Percentiles rank a stretch among this genome's conserved stretches.
Evolutionary conservation across 2,329 filamentous ascomycete genomes (phyloP).

Genomic region (Metarhizium brunneum): DNA sequence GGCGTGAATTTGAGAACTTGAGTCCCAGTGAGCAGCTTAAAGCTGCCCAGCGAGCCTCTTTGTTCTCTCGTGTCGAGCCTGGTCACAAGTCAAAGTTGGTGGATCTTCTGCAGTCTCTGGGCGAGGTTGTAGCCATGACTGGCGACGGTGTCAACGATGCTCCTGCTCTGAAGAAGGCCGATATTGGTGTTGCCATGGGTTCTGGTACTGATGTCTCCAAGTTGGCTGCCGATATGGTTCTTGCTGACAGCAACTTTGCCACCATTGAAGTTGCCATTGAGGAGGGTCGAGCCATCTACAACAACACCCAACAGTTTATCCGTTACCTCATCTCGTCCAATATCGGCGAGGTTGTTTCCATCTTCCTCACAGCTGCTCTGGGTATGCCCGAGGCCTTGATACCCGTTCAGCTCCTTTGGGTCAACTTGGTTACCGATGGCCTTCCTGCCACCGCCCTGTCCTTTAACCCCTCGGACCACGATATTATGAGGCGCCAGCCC

Average conservation of each 20-base stretch:
- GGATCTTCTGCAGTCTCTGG: conserved; percentile 84
- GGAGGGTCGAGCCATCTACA: conserved; percentile 96
- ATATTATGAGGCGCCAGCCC: conserved; percentile 90
- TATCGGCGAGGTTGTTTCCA: conserved; percentile 97
- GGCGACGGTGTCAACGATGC: conserved; percentile 98
- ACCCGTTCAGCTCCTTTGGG: conserved; percentile 95
- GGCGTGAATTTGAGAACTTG: conserved; percentile 85
- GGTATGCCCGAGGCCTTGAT: conserved; percentile 98
- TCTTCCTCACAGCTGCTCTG: conserved; percentile 91
- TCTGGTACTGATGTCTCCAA: conserved; percentile 96
- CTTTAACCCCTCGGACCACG: conserved; percentile 97
- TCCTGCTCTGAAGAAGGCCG: conserved; percentile 93
- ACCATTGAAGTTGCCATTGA: conserved; percentile 95
- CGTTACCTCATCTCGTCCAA: conserved; percentile 98
- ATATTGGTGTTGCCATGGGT: conserved; percentile 98
- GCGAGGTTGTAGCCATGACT: conserved; percentile 97
- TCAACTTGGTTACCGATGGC: conserved; percentile 96
- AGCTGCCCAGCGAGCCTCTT: conserved; percentile 74
- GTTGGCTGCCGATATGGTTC: conserved; percentile 95
- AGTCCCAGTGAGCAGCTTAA: conserved; percentile 69
- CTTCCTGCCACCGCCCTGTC: conserved; percentile 91
- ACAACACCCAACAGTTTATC: conserved; percentile 99
- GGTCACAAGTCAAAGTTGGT: conserved; percentile 96
- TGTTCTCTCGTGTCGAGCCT: conserved; percentile 95
- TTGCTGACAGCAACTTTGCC: conserved; percentile 97